Evolutionary conservation across 768 basidiomycete genomes (phyloP), one percentile per base, ranked within the genome.

Genomic region (Mycena metata): DNA sequence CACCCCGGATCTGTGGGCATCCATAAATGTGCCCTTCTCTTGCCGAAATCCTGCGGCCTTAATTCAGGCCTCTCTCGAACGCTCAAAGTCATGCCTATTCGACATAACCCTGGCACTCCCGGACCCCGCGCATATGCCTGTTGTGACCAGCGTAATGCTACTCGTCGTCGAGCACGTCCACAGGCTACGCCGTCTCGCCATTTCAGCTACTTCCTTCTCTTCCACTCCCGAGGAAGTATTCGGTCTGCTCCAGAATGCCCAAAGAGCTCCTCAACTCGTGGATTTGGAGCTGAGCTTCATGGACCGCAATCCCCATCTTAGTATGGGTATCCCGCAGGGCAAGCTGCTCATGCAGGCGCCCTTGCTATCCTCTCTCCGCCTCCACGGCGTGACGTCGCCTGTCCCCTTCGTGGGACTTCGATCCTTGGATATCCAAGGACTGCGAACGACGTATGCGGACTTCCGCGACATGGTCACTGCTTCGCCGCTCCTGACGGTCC

Each of bases 51-150:
- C 47, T 19, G 62, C 54, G 23, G 46, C 58, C 11, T 68, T 59
- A 59, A 58, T 56, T 23, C 49, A 30, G 47, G 11, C 59, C 15
- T 68, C 45, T 19, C 63, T 71, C n/a, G 63, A 71, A 15, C 70
- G 66, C 24, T 71, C 70, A 19, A 68, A 71, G 45, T 67, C 70
- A 16, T 71, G 70, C 52, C 30, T 71, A 23, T 71, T 71, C 64
- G 62, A 71, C 46, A 46, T 71, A 15, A 60, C 64, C 3, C 45
- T 71, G n/a, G 41, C 42, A 5, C 58, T 67, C n/a, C 62, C 66
- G n/a, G 43, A 59, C 11, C 23, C 63, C 11, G 33, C 36, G 24
- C 21, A 64, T 23, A 64, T 71, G 66, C 9, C 42, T 19, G 35
- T 68, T 24, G 36, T 71, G 13, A 59, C 52, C 30, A 24, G 49